Percentiles rank a stretch among this genome's conserved stretches.
phyloP scores from a whole-genome alignment of 495 filamentous ascomycete species.

The Aspergillus kassunensis region DNA sequence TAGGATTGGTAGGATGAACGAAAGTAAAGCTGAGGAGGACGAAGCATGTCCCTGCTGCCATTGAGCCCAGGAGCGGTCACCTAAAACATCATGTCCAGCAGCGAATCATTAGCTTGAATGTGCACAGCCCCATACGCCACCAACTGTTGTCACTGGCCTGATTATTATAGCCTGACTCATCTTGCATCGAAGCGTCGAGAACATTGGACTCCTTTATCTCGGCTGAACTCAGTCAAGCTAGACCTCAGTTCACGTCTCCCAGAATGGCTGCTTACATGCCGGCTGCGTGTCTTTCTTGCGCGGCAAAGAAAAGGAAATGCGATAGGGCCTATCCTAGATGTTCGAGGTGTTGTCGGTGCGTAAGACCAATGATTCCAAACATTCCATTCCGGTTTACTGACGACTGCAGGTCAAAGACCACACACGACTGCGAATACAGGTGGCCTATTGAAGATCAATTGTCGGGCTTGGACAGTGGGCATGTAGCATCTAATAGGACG shows the following conservation, averaged over 20 bases:
- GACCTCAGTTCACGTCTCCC: not conserved
- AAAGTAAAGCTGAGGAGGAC: no score
- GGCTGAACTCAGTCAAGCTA: no score
- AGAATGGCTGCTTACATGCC: not conserved
- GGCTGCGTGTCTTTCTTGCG: not conserved
- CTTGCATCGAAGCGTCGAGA: no score
- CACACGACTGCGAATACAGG: not conserved
- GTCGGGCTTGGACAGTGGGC: not conserved
- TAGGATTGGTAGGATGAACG: no score
- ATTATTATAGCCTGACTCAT: no score
- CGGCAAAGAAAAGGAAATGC: not conserved
- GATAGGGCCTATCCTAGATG: not conserved
- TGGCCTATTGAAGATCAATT: not conserved
- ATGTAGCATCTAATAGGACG: not conserved
- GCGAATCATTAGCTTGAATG: no score
- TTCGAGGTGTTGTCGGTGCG: not conserved
- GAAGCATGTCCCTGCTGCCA: no score
- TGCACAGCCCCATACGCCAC: no score
- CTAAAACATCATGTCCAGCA: no score
- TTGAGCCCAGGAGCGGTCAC: no score
- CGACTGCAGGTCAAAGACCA: not conserved
- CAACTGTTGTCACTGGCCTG: no score
- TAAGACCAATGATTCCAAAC: not conserved
- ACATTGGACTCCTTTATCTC: no score
- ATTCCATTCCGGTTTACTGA: not conserved